Base-by-base conservation (phyloP, 768 basidiomycete genomes). In the Lactarius sanguifluus region DNA sequence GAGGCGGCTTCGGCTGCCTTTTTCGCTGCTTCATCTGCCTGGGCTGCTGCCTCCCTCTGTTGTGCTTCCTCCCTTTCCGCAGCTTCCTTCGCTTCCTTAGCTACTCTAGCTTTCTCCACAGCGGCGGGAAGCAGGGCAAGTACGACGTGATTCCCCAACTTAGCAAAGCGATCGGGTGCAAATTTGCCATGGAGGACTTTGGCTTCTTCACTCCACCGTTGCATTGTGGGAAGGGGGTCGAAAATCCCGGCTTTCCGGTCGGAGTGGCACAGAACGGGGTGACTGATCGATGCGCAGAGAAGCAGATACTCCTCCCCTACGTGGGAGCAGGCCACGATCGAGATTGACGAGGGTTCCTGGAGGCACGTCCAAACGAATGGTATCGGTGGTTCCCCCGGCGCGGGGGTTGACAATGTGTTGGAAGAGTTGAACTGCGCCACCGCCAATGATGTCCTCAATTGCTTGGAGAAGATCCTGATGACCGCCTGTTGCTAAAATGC, bases 191-290 rank as follows among this genome's bases (percentile, higher is more conserved):
- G 88, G 28, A 92, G 77, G 38, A 92, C 87, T 73, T 90, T 92
- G 67, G 85, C 86, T 75, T 96, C 95, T 73, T 96, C 94, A 1
- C 84, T 79, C 96, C 96, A 98, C 64, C 96, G 85, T 72, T 93
- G 91, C 36, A 88, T 74, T 1, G 95, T 96, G 12, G 91, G 81
- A 62, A 92, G 77, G 1, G 94, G 93, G 38, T 91, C 87, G 58
- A 94, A 94, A 88, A 55, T 86, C 87, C 43, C 86, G 86, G 47
- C 78, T 82, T 67, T 86, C 85, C 7, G 77, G 45, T 8, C 77
- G 72, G 8, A 57, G 77, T 66, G 70, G 83, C 71, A 63, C 81
- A 69, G 41, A 60, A 54, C 81, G 79, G 13, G 81, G 75, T 18
- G 76, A 71, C 61, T 86, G 80, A 71, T 91, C 91, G 30, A 88